phyloP scores from a whole-genome alignment of 352 stramenopile genomes.

The Phytophthora hibernalis region DNA sequence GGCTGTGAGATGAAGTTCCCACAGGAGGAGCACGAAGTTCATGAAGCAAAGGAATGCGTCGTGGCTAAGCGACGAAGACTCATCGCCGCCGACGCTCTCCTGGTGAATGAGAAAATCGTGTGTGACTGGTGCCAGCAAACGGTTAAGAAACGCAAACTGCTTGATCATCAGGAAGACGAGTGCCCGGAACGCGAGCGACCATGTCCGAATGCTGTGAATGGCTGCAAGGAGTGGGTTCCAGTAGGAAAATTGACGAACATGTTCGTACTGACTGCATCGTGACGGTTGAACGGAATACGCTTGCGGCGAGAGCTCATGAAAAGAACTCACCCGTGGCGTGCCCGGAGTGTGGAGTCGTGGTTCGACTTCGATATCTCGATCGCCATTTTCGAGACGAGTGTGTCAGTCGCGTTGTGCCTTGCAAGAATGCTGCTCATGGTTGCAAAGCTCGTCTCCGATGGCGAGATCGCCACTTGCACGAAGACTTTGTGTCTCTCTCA shows the following conservation, averaged over 20 bases:
- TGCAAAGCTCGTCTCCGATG: constrained; percentile 65
- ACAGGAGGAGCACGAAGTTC: constrained; percentile 39
- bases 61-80: constrained; percentile 50
- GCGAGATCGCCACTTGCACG: constrained; percentile 74
- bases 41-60: constrained; percentile 53
- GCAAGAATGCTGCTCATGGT: constrained; percentile 73
- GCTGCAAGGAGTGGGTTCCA: constrained; percentile 76
- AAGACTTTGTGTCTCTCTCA: constrained; percentile 61
- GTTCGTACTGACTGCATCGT: constrained; percentile 57
- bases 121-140: constrained; percentile 74
- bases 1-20: constrained; percentile 56
- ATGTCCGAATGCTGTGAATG: constrained; percentile 65
- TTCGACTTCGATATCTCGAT: constrained; percentile 49
- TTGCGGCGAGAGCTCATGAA: constrained; percentile 53
- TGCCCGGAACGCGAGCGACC: constrained; percentile 70
- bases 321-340: constrained; percentile 58
- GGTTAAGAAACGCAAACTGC: constrained; percentile 71
- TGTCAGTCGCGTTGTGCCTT: constrained; percentile 67
- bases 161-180: constrained; percentile 85
- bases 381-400: constrained; percentile 58
- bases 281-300: constrained; percentile 57
- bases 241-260: constrained; percentile 61
- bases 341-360: constrained; percentile 54
- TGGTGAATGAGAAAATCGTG: constrained; percentile 58
- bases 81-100: constrained; percentile 47